A percentile compares a stretch with the other conserved stretches of the same genome.
Conservation (phyloP, 495 filamentous ascomycete genomes). For the Penicillium salamii region DNA sequence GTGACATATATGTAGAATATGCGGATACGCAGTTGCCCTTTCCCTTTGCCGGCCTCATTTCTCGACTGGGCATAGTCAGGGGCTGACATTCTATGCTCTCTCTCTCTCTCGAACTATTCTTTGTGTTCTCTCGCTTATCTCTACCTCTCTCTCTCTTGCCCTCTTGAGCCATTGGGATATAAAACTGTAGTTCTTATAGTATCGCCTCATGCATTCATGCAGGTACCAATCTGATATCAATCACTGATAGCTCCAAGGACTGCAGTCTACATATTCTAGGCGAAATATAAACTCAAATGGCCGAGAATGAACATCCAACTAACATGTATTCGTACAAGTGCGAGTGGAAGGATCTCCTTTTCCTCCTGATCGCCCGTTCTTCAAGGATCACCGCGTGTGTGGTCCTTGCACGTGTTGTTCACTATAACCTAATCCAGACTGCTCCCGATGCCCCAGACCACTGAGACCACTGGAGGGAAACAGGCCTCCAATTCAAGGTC, state of each 20-base stretch:
- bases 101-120: too few species aligned
- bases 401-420: slow-evolving; percentile 21
- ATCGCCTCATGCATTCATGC: slow-evolving; percentile 16
- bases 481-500: not conserved
- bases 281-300: too few species aligned
- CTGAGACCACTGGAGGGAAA: too few species aligned
- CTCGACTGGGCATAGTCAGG: not conserved
- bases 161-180: too few species aligned
- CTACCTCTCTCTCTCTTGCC: not conserved
- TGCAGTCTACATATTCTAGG: too few species aligned
- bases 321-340: too few species aligned
- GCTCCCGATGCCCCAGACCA: too few species aligned
- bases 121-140: slow-evolving; percentile 1
- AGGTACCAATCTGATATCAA: slow-evolving; percentile 19
- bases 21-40: too few species aligned
- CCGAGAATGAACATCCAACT: too few species aligned
- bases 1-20: too few species aligned
- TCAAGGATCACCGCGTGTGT: slow-evolving; percentile 21
- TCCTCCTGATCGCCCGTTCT: slow-evolving; percentile 19
- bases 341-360: slow-evolving; percentile 1
- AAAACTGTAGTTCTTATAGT: not conserved
- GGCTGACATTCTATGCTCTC: slow-evolving; percentile 3
- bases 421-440: slow-evolving; percentile 19
- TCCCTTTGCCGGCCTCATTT: too few species aligned
- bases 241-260: not conserved